These are phyloP conservation scores for Fistulina hepatica DNA, from an alignment of 1,284 basidiomycete species.

Conservation along the genomic window DNA sequence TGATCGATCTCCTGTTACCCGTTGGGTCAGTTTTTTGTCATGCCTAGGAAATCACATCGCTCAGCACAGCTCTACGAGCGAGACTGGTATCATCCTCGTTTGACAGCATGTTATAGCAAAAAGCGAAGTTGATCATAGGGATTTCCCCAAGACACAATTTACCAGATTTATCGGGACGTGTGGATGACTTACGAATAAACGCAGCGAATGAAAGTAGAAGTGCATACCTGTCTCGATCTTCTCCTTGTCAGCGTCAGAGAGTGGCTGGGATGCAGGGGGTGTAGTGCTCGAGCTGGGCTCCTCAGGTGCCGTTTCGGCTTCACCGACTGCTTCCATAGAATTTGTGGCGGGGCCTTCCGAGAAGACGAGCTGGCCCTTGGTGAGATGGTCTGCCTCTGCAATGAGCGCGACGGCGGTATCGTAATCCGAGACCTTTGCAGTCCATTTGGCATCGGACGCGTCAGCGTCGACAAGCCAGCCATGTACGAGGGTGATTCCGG, in stretches of 20 bases:
- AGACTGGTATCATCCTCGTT: too few relatives aligned
- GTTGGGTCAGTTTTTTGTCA: too few relatives aligned
- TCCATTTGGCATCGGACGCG: constrained; percentile 44
- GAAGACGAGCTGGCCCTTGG: constrained; percentile 48
- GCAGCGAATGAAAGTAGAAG: not conserved
- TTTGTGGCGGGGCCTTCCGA: constrained; percentile 20
- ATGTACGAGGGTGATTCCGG: constrained; percentile 72
- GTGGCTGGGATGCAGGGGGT: not conserved
- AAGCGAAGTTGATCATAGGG: too few relatives aligned
- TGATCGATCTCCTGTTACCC: too few relatives aligned
- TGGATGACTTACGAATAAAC: too few relatives aligned
- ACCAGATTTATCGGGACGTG: too few relatives aligned
- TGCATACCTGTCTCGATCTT: constrained; percentile 54
- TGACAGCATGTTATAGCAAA: too few relatives aligned
- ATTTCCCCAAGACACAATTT: too few relatives aligned
- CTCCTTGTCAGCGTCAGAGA: constrained; percentile 33
- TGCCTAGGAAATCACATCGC: too few relatives aligned
- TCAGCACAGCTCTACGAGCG: too few relatives aligned
- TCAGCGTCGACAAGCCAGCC: constrained; percentile 86
- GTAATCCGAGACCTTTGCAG: constrained; percentile 50
- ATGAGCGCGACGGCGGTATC: constrained; percentile 62
- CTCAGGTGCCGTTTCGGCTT: constrained; percentile 1
- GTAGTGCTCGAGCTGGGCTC: constrained; percentile 20
- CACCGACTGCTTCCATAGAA: constrained; percentile 5
- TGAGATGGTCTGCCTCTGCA: constrained; percentile 65